phyloP scores from a whole-genome alignment of 1,284 basidiomycete species.

The Moesziomyces globuligerus region DNA sequence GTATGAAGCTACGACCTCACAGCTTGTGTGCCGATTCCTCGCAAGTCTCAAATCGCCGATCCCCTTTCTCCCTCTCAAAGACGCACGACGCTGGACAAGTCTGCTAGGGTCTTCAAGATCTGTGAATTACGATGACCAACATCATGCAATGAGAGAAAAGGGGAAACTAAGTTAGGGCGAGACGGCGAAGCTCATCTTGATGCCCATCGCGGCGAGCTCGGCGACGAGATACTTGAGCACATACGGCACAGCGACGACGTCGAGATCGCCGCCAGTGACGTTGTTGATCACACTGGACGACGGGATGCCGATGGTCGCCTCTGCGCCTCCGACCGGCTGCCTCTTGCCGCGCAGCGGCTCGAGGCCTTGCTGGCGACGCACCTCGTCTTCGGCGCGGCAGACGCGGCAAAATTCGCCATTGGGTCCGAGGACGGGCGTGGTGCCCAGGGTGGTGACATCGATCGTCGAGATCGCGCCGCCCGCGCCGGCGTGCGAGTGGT shows the following conservation, averaged over 20 bases:
- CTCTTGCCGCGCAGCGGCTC: slow-evolving; percentile 42
- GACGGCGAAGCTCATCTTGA: slow-evolving; percentile 68
- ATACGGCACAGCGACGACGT: slow-evolving; percentile 82
- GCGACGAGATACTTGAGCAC: slow-evolving; percentile 73
- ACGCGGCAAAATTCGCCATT: slow-evolving; percentile 65
- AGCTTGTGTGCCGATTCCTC: too few species aligned
- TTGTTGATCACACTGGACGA: slow-evolving; percentile 43
- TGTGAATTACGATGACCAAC: neutral
- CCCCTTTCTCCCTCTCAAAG: too few species aligned
- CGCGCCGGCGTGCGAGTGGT: slow-evolving; percentile 16
- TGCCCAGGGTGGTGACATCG: slow-evolving; percentile 29
- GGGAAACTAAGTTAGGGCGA: slow-evolving; percentile 11
- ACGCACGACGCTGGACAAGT: too few species aligned
- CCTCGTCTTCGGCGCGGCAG: slow-evolving; percentile 55
- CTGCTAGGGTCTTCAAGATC: too few species aligned
- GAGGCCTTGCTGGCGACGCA: slow-evolving; percentile 27
- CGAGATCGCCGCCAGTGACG: slow-evolving; percentile 55
- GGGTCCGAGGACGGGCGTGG: slow-evolving; percentile 52
- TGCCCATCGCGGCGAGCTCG: slow-evolving; percentile 73
- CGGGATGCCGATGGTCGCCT: slow-evolving; percentile 46
- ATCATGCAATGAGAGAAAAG: neutral
- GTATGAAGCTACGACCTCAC: too few species aligned
- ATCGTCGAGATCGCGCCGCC: slow-evolving; percentile 39
- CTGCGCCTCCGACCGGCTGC: slow-evolving; percentile 37
- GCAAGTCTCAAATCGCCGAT: too few species aligned